phyloP scores from a whole-genome alignment of 345 rosid genomes.

The Moricandia arvensis region DNA sequence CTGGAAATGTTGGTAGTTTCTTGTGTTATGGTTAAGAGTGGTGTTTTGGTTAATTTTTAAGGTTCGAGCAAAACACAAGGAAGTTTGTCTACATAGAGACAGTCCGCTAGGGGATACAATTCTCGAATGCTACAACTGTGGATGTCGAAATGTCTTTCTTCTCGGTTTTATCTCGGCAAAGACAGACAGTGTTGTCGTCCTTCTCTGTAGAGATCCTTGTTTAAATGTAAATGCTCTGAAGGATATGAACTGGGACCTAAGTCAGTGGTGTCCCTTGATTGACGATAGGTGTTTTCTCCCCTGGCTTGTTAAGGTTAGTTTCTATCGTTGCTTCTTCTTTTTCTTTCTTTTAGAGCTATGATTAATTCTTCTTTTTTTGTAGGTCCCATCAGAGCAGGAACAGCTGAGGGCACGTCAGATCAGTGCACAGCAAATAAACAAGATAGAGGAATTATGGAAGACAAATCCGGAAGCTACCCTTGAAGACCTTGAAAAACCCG shows the following conservation, averaged over 20 bases:
- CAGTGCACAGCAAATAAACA: conserved; percentile 97
- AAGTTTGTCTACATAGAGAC: conserved; percentile 99
- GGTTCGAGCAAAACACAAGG: conserved; percentile 99
- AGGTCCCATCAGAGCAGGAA: conserved; percentile 98
- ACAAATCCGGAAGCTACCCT: conserved; percentile 93
- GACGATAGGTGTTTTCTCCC: conserved; percentile 98
- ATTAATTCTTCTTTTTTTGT: conserved; percentile 27
- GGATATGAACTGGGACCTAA: conserved; percentile 99
- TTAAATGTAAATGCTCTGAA: conserved; percentile 95
- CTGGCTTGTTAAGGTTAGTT: conserved; percentile 88
- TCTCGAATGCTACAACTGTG: conserved; percentile 98
- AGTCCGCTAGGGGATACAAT: conserved; percentile 99
- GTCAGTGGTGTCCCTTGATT: conserved; percentile 99
- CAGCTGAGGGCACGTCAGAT: conserved; percentile 98
- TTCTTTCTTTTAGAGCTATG: background rate
- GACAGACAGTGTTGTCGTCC: conserved; percentile 99
- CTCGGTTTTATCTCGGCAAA: conserved; percentile 98
- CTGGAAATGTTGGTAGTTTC: background rate
- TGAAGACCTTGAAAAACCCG: conserved; percentile 99
- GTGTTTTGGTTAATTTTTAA: conserved; percentile 22
- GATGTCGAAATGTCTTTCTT: conserved; percentile 97
- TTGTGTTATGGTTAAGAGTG: conserved; percentile 3
- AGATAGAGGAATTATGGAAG: conserved; percentile 99
- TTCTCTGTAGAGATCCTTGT: conserved; percentile 98
- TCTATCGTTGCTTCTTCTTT: background rate